These are phyloP conservation scores for Aquanectria penicillioides DNA, from an alignment of 2,329 filamentous ascomycete genomes.

Conservation along the genomic window DNA sequence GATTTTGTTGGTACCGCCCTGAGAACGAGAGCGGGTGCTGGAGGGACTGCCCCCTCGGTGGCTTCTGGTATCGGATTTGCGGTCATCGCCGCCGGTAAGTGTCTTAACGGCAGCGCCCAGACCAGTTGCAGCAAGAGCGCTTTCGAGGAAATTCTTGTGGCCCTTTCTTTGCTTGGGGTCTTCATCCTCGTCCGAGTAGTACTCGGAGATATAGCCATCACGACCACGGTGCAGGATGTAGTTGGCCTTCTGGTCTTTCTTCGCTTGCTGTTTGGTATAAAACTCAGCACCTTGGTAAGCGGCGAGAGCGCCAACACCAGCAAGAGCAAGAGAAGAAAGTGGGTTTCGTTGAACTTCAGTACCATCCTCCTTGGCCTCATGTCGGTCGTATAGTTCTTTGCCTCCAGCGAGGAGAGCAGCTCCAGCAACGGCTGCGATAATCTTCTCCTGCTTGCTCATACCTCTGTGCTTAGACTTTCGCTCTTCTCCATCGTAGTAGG, in stretches of 20 bases:
- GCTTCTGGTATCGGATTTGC: constrained; percentile 55
- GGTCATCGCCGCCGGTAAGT: constrained; percentile 60
- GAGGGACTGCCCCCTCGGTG: constrained; percentile 59
- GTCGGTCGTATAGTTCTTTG: constrained; percentile 73
- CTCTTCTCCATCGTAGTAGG: constrained; percentile 69
- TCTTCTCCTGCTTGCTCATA: constrained; percentile 71
- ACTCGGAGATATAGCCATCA: constrained; percentile 62
- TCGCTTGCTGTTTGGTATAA: constrained; percentile 69
- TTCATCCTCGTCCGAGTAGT: constrained; percentile 68
- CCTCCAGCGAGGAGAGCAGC: constrained; percentile 72
- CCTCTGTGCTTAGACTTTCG: constrained; percentile 55
- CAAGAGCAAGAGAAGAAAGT: constrained; percentile 68
- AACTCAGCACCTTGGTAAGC: constrained; percentile 71
- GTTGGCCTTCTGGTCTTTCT: constrained; percentile 64
- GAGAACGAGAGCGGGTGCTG: constrained; percentile 63
- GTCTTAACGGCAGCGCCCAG: constrained; percentile 70
- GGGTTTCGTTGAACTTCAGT: constrained; percentile 65
- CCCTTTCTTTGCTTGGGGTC: constrained; percentile 66
- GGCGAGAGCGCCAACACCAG: constrained; percentile 71
- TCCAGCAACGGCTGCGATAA: constrained; percentile 72
- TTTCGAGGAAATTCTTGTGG: constrained; percentile 72
- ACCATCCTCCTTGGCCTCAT: constrained; percentile 63
- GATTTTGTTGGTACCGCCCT: constrained; percentile 67
- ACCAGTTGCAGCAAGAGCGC: constrained; percentile 69
- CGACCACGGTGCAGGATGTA: constrained; percentile 64